Evolutionary conservation across 2,329 filamentous ascomycete species (phyloP), one percentile per base, ranked within the genome.

Genomic region (Cladophialophora bantiana): DNA sequence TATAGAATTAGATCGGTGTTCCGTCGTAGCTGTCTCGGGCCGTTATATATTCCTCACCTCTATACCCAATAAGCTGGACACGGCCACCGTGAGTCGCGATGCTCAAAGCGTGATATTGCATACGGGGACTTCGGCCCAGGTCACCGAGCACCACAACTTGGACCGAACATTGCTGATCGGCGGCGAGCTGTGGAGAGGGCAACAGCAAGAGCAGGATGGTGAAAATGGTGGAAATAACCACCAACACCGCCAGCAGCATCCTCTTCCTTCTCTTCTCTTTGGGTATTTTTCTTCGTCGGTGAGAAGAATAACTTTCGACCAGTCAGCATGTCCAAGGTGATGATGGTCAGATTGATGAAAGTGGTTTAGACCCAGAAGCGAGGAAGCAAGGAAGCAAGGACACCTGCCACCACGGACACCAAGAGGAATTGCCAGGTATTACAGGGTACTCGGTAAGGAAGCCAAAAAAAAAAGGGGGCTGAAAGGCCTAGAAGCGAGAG

Each of bases 41-140:
- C 26, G 9, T 31, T 50, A 12, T 50, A 50, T 50, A 50, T 18
- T 63, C 56, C 76, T 68, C 77, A 94, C 93, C 92, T 76, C 90
- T 84, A 77, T 97, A 98, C 54, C 94, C 95, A 72, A 99, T 89
- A 12, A 99, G 82, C 76, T 94, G 89, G 20, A 97, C 94, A 38
- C 85, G 84, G 6, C 89, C 90, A 31, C 92, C 92, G 75, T 93
- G 89, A 74, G 89, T 91, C 48, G 93, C 92, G 74, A 98, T 89
- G 77, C 94, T 98, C 72, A 97, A 83, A 20, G 94, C 94, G 85
- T 99, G 95, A 74, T 99, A 98, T 76, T 98, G 94, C 94, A 99
- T 99, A 64, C 95, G 92, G 58, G 95, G 95, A 77, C 94, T 98
- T 54, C 94, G 88, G 45, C 95, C 95, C 77, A 99, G 94, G 76